Base-by-base conservation (phyloP, 352 stramenopile genomes). In the Globisporangium radiosum region DNA sequence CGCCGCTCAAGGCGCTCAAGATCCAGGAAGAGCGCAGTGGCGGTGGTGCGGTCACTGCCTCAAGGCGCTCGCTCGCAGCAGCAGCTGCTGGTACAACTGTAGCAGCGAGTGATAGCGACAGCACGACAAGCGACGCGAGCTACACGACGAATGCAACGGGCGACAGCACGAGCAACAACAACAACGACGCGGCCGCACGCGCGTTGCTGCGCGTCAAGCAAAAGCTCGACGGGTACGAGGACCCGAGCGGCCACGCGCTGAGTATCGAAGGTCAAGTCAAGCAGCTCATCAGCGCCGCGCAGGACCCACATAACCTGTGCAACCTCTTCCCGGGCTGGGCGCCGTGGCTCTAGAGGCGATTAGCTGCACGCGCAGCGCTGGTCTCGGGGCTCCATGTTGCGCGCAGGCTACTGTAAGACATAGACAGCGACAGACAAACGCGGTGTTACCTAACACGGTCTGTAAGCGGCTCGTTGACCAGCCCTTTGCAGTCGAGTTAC, bases 231-330 rank as follows among this genome's bases (percentile, higher is more conserved):
- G 97, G 97, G 4, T 99, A 98, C 70, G 96, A 99, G 68, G 97
- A 99, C 61, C 90, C 88, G 11, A 97, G 95, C 51, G 92, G 94
- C 9, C 97, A 98, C 61, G 92, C 96, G 37, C 85, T 99, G 59
- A 98, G 88, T 64, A 95, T 99, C 57, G 94, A 98, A 70, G 97
- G 97, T 15, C 97, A 99, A 71, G 97, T 99, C 13, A 98, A 99
- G 55, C 78, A 98, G 25, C 78, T 99, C 47, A 97, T 99, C 54
- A 98, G 97, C 56, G 91, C 90, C 48, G 97, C 97, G 15, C 84
- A 90, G 55, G 93, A 99, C 65, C 85, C 88, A 53, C 87, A 98
- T 56, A 99, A 99, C 65, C 74, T 99, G 6, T 98, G 87, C 69
- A 77, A 79, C 25, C 80, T 99, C 15, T 99, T 97, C 73, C 76